Base-by-base conservation (phyloP, 352 stramenopile genomes). In the Globisporangium solare region DNA sequence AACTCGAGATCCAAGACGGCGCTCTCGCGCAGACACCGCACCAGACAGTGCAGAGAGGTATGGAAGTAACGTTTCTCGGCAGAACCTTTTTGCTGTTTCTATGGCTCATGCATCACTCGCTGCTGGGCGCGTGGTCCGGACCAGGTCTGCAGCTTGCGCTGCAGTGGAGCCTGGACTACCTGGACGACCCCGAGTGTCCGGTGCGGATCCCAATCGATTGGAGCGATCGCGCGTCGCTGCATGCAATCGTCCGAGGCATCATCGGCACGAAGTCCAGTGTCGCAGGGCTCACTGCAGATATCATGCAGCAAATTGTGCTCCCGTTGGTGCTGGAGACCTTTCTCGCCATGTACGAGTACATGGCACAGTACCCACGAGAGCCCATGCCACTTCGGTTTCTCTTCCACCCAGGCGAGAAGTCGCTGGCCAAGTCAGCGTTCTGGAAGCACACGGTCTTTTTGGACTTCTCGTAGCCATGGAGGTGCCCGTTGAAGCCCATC, bases 371-470 rank as follows among this genome's bases (percentile, higher is more conserved):
- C 39, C 71, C 74, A 31, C 67, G 57, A 8, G 73, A 85, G 41
- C 37, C 61, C 2, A 41, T 86, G n/a, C 75, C 78, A 1, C 61
- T 86, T 43, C 73, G 75, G 10, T 76, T 85, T 42, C 3, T 82
- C 20, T 74, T 73, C 32, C 51, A 65, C 6, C 37, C 67, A 5
- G 63, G 61, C 11, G 57, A 61, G 22, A 58, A 46, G 8, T 71
- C 61, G 0, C 31, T 74, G 0, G 13, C 58, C 8, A 64, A 66
- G 22, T 85, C 74, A 5, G 50, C 63, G 41, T 18, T 84, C 11
- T 73, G 69, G 55, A 80, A 78, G 24, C 61, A 83, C 57, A 61
- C 63, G 0, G 51, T 84, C 46, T 58, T 88, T 4, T 58, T 88
- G 3, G 65, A 84, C 56, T 53, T 74, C 8, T 56, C 54, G 10